phyloP scores from a whole-genome alignment of 306 rosid species.

The Vicia sativa region DNA sequence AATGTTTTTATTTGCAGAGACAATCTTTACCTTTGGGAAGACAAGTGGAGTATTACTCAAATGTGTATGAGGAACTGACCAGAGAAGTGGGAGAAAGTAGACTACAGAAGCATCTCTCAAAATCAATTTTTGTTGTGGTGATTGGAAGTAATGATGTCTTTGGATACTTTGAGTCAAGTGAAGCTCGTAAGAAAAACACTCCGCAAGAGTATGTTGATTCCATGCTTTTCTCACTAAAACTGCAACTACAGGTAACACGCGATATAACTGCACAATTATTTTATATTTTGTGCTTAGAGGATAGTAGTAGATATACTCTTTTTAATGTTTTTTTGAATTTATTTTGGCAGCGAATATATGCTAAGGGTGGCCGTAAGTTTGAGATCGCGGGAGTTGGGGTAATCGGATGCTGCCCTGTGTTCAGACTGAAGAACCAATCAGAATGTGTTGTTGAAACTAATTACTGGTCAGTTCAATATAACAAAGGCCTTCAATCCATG shows the following conservation, averaged over 20 bases:
- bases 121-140: conserved; percentile 57
- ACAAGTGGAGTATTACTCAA: conserved; percentile 55
- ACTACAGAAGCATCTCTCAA: conserved; percentile 54
- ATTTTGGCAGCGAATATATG: conserved; percentile 58
- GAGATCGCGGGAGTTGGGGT: conserved; percentile 58
- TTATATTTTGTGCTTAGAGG: not conserved
- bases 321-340: not conserved
- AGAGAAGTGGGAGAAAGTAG: conserved; percentile 43
- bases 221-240: conserved; percentile 55
- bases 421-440: conserved; percentile 50
- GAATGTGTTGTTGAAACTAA: conserved; percentile 60
- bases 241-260: conserved; percentile 51
- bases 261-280: not conserved
- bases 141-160: conserved; percentile 88
- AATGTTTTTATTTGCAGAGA: not conserved
- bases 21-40: conserved; percentile 57
- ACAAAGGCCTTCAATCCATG: conserved; percentile 54
- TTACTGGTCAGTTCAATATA: conserved; percentile 50
- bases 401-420: conserved; percentile 73
- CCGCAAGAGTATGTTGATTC: conserved; percentile 55
- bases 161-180: conserved; percentile 56
- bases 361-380: conserved; percentile 68
- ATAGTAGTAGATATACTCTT: not conserved
- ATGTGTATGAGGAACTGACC: conserved; percentile 41
- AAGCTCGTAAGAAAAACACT: conserved; percentile 39